phyloP scores from a whole-genome alignment of 2,329 filamentous ascomycete genomes.

The Curvularia eragrostidis region DNA sequence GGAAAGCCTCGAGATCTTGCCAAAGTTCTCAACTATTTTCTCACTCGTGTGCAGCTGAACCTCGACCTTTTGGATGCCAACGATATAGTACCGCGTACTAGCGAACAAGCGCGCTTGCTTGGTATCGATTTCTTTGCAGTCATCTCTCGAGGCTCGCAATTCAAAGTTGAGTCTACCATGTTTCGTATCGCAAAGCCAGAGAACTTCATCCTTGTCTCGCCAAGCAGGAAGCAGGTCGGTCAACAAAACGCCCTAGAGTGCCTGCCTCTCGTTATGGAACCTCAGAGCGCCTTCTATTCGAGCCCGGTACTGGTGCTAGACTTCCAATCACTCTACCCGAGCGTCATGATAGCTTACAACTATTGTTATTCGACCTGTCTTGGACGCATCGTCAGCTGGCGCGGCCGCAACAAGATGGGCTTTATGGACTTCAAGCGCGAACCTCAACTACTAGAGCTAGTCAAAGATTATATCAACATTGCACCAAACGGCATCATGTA shows the following conservation, averaged over 20 bases:
- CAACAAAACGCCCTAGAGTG: conserved; percentile 94
- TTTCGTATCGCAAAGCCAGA: conserved; percentile 98
- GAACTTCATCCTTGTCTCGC: conserved; percentile 88
- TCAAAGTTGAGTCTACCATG: conserved; percentile 99
- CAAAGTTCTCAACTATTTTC: conserved; percentile 80
- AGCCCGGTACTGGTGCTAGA: conserved; percentile 90
- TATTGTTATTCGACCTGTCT: conserved; percentile 98
- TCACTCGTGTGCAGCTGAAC: conserved; percentile 77
- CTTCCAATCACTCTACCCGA: conserved; percentile 95
- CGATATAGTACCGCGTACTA: conserved; percentile 85
- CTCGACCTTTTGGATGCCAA: conserved; percentile 91
- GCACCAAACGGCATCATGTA: conserved; percentile 98
- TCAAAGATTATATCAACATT: conserved; percentile 88
- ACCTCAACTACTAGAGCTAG: conserved; percentile 73
- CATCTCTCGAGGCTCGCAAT: conserved; percentile 92
- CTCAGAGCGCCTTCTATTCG: conserved; percentile 90
- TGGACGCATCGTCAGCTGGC: conserved; percentile 83
- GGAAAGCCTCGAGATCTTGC: conserved; percentile 71
- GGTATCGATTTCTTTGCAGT: conserved; percentile 98
- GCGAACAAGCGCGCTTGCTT: conserved; percentile 89
- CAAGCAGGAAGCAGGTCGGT: conserved; percentile 89
- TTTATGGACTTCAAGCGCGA: conserved; percentile 86
- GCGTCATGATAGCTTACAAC: conserved; percentile 99
- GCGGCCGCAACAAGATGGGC: conserved; percentile 93
- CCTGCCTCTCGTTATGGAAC: conserved; percentile 95